Conservation (phyloP, 768 basidiomycete species). For the Hypholoma fasciculare region DNA sequence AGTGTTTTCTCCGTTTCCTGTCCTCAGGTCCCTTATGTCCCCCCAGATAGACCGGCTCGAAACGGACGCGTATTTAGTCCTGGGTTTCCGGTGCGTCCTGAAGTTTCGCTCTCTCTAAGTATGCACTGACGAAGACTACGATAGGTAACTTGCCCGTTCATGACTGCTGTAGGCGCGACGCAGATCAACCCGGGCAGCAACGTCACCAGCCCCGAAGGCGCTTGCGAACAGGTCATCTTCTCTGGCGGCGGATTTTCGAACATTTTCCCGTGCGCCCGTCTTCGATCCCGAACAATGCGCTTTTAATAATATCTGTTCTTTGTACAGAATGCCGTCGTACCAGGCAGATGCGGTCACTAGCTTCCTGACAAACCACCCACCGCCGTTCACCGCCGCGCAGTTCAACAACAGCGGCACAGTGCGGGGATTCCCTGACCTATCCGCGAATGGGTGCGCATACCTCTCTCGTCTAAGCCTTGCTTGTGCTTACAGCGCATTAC, state of each 20-base stretch:
- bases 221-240: conserved; percentile 45
- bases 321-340: conserved; percentile 39
- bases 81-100: conserved; percentile 20
- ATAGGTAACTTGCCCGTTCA: conserved; percentile 45
- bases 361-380: conserved; percentile 33
- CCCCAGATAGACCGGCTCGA: conserved; percentile 18
- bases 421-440: conserved; percentile 49
- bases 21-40: not conserved
- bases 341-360: conserved; percentile 38
- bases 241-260: conserved; percentile 55
- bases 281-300: not conserved
- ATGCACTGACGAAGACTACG: not conserved
- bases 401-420: conserved; percentile 48
- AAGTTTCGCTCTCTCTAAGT: not conserved
- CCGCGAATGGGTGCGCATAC: conserved; percentile 42
- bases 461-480: not conserved
- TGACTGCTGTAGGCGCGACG: conserved; percentile 53
- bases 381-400: conserved; percentile 37
- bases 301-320: no score
- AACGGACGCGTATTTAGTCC: conserved; percentile 24
- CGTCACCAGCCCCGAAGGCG: conserved; percentile 43
- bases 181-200: conserved; percentile 44
- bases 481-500: not conserved
- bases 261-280: conserved; percentile 31
- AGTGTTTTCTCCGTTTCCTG: not conserved